Evolutionary conservation across 2,329 filamentous ascomycete genomes (phyloP).

Genomic region (Paecilomyces formosus): DNA sequence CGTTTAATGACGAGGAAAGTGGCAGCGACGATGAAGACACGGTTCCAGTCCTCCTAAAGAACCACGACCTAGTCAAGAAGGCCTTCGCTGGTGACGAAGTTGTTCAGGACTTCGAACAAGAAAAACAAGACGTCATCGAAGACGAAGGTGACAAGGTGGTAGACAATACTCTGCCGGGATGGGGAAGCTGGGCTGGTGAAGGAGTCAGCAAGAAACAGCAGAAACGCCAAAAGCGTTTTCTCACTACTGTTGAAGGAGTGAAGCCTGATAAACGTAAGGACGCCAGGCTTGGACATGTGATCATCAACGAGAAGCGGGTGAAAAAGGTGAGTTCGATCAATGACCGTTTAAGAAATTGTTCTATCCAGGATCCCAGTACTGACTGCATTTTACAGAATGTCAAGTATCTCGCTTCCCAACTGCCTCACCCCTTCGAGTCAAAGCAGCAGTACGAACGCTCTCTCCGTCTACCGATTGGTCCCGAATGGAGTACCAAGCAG

Average conservation of each 20-base stretch:
- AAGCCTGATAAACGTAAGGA: constrained; percentile 74
- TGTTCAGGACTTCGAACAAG: constrained; percentile 67
- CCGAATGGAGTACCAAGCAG: constrained; percentile 95
- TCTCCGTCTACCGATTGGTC: constrained; percentile 77
- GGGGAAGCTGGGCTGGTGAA: constrained; percentile 86
- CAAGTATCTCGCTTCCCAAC: constrained; percentile 73
- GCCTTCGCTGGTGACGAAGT: constrained; percentile 88
- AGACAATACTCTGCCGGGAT: constrained; percentile 82
- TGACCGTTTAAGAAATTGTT: constrained; percentile 2
- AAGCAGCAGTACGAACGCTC: constrained; percentile 84
- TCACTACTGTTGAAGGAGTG: constrained; percentile 55
- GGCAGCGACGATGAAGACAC: constrained; percentile 34
- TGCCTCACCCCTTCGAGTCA: constrained; percentile 88
- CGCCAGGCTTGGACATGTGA: constrained; percentile 71
- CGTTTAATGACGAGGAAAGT: constrained; percentile 23
- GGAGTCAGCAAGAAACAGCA: constrained; percentile 67
- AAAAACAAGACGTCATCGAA: constrained; percentile 64
- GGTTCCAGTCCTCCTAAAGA: constrained; percentile 38
- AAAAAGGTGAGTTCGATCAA: constrained; percentile 60
- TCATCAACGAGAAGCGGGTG: constrained; percentile 83
- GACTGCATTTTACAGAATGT: constrained; percentile 52
- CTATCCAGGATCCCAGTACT: background rate
- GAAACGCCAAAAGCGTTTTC: constrained; percentile 48
- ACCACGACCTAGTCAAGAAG: constrained; percentile 63
- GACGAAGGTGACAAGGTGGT: constrained; percentile 78